Evolutionary conservation across 768 basidiomycete genomes (phyloP), one percentile per base, ranked within the genome.

Genomic region (Phaeotremella fagi): DNA sequence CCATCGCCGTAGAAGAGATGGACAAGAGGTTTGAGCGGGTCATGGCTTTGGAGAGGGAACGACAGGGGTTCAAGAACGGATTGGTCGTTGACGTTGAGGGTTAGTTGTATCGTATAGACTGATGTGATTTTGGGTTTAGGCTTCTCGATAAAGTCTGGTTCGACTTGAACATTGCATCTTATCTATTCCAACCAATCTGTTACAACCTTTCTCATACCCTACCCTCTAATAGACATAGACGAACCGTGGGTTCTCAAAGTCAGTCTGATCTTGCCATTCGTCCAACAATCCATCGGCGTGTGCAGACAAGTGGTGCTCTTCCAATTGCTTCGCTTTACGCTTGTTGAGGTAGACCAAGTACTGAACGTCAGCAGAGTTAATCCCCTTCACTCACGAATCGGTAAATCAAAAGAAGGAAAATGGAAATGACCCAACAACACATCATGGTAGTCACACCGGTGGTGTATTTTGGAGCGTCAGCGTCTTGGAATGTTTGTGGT

Each of bases 401-500:
- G 25, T 38, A 36, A n/a, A 12, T 11, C 4, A 26, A 20, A 50
- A 16, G 12, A n/a, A 36, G 33, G 14, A 36, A 12, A 20, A 48
- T 44, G 6, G 51, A 37, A 25, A 52, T 25, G 28, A 35, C 24
- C 38, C 54, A 59, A n/a, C 50, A 44, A 31, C 50, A 36, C 3
- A 62, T 44, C 64, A 66, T 66, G 20, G 61, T 50, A 20, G 50
- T 31, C n/a, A 63, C 48, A 20, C 53, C 64, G 3, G 48, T 33
- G 5, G 52, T 48, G 45, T 63, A 66, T 9, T 44, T 24, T 12
- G 66, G 66, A n/a, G 63, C 66, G 45, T 68, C 49, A 3, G 37
- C 45, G 4, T 62, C 55, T 23, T 44, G 45, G 52, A 68, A 68
- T 1, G 60, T 55, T 43, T 64, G 63, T 23, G 65, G 65, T 5